Evolutionary conservation across 2,329 filamentous ascomycete genomes (phyloP), one percentile per base, ranked within the genome.

Genomic region (Thielaviopsis ethacetica): DNA sequence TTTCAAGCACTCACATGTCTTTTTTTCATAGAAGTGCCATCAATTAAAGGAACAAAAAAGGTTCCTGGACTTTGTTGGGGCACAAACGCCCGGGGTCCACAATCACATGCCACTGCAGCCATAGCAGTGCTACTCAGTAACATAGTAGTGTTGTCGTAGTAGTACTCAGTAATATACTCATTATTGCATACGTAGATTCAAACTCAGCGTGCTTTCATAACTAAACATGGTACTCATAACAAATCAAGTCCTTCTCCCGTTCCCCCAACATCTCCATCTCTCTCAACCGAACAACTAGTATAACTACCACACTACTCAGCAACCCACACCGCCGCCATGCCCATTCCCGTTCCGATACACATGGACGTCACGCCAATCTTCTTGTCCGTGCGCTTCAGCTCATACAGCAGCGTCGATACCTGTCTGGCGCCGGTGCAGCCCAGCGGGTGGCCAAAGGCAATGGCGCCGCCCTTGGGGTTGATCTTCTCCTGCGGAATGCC

Each of bases 281-380:
- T 44, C 44, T 26, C 19, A 34, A 44, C 44, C 24, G 57, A 51
- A 49, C 49, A 53, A 52, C 21, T 49, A 27, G 3, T 17, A 9
- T 47, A 2, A n/a, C 5, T 17, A 2, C 3, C 19, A n/a, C 5
- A 3, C 17, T 88, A 95, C 77, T 95, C 91, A 2, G 89, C 88
- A 64, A 96, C 91, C 90, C 91, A 96, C 61, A 96, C 85, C 62
- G 91, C 89, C 60, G 90, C 91, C 89, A 96, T 95, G 57, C 91
- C 91, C 93, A 97, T 97, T 57, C 90, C 91, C 2, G 91, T 97
- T 56, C 91, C 93, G 55, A 97, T 75, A 70, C 93, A 98, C 93
- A 97, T 97, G 71, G 86, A 91, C 30, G 89, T 96, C 50, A 95
- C 83, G 56, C 93, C 93, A 62, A 97, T 75, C 79, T 86, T 87